Conservation (phyloP, 805 yeast genomes). For the Maudiozyma saulgeensis region DNA sequence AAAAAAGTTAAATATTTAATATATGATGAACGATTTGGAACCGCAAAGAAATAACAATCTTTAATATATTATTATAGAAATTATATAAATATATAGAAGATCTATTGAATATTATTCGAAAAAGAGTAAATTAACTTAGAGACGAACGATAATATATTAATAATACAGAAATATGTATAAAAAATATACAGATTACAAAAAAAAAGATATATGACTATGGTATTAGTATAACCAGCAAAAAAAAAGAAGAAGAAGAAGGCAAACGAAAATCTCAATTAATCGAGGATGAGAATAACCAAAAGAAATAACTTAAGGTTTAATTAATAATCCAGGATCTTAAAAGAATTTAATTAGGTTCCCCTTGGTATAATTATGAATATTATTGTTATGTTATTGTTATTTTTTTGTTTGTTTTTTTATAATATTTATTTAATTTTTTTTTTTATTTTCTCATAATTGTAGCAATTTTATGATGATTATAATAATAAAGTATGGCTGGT, state of each 20-base stretch:
- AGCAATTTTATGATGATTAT: too few relatives aligned
- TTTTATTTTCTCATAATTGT: too few relatives aligned
- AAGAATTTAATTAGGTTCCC: too few relatives aligned
- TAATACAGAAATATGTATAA: not conserved
- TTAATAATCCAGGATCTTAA: too few relatives aligned
- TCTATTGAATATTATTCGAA: not conserved
- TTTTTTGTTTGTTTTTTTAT: too few relatives aligned
- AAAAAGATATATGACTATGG: not conserved
- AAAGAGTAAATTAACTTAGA: not conserved
- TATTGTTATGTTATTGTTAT: too few relatives aligned
- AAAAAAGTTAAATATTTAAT: slow-evolving; percentile 22
- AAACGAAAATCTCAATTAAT: too few relatives aligned
- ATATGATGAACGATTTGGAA: slow-evolving; percentile 11
- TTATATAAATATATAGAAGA: not conserved
- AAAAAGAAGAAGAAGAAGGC: not conserved
- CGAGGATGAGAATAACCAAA: too few relatives aligned
- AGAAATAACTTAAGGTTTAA: too few relatives aligned
- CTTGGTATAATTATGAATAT: too few relatives aligned
- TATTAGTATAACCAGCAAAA: not conserved
- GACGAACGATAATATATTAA: not conserved
- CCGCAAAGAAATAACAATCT: not conserved
- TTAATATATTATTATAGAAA: not conserved
- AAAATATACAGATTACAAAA: not conserved
- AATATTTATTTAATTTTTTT: too few relatives aligned
- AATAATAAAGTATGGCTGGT: too few relatives aligned